Percentiles rank a stretch among this genome's conserved stretches.
Conservation (phyloP, 208 protist species). For the Wallacemonas collosoma region DNA sequence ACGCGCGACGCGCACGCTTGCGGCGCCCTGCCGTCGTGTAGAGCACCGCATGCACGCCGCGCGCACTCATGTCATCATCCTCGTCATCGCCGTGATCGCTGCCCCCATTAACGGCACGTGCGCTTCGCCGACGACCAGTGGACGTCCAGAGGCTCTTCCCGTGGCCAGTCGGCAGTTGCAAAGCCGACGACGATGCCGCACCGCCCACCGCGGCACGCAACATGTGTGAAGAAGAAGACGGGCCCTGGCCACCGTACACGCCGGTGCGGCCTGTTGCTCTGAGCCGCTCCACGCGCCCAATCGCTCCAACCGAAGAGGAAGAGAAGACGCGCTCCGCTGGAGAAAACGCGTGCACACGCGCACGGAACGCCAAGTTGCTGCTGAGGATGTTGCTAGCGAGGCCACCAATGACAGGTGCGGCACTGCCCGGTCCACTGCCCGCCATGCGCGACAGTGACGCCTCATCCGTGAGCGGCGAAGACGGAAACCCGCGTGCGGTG, state of each 20-base stretch:
- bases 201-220: not conserved
- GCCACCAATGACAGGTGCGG: not conserved
- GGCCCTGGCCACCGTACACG: not conserved
- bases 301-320: slow-evolving; percentile 67
- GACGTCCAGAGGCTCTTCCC: slow-evolving; percentile 3
- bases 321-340: slow-evolving; percentile 80
- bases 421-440: not conserved
- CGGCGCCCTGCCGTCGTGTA: slow-evolving; percentile 15
- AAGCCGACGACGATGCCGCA: not conserved
- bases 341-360: slow-evolving; percentile 63
- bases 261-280: slow-evolving; percentile 32
- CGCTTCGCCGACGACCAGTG: not conserved
- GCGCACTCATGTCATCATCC: slow-evolving; percentile 5
- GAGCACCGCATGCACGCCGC: slow-evolving; percentile 13
- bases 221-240: not conserved
- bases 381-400: slow-evolving; percentile 1
- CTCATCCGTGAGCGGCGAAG: slow-evolving; percentile 12
- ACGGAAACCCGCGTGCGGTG: not conserved
- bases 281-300: slow-evolving; percentile 66
- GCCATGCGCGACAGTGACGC: not conserved
- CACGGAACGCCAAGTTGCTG: slow-evolving; percentile 46
- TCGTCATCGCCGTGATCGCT: not conserved
- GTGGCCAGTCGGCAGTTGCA: not conserved
- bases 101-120: not conserved
- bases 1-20: slow-evolving; percentile 9